Evolutionary conservation across 345 rosid genomes (phyloP).

Genomic region (Viola odorata): DNA sequence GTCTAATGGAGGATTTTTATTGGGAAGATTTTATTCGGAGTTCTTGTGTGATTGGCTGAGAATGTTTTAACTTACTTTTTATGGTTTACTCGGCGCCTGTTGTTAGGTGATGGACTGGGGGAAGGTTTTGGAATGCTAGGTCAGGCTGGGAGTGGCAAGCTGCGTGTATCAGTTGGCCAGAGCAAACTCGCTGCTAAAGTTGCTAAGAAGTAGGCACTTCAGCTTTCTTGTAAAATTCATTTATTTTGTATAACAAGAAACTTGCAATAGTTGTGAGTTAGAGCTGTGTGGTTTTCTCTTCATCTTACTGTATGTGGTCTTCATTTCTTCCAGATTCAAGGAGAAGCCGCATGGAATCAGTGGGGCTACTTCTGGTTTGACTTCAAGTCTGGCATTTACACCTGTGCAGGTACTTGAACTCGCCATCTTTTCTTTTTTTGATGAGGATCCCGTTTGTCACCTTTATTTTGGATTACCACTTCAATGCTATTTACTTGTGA

Average conservation of each 20-base stretch:
- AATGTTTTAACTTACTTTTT: neutral
- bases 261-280: too few species aligned
- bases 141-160: slow-evolving; percentile 87
- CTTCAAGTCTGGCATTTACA: slow-evolving; percentile 76
- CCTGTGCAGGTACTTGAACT: slow-evolving; percentile 85
- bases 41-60: neutral
- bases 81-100: neutral
- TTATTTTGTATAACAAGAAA: neutral
- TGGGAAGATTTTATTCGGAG: neutral
- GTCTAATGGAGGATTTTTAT: neutral
- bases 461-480: too few species aligned
- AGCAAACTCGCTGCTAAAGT: slow-evolving; percentile 89
- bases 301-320: too few species aligned
- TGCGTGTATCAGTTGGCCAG: slow-evolving; percentile 66
- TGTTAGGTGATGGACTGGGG: slow-evolving; percentile 70
- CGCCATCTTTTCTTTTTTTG: slow-evolving; percentile 19
- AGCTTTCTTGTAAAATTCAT: neutral
- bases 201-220: slow-evolving; percentile 60
- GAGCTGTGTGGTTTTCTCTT: too few species aligned
- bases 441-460: neutral
- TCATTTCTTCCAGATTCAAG: slow-evolving; percentile 47
- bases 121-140: slow-evolving; percentile 94
- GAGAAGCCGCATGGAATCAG: slow-evolving; percentile 57
- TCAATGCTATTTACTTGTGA: too few species aligned
- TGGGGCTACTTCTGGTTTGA: slow-evolving; percentile 52